phyloP scores from a whole-genome alignment of 768 basidiomycete species.

The Chalciporus chontae region DNA sequence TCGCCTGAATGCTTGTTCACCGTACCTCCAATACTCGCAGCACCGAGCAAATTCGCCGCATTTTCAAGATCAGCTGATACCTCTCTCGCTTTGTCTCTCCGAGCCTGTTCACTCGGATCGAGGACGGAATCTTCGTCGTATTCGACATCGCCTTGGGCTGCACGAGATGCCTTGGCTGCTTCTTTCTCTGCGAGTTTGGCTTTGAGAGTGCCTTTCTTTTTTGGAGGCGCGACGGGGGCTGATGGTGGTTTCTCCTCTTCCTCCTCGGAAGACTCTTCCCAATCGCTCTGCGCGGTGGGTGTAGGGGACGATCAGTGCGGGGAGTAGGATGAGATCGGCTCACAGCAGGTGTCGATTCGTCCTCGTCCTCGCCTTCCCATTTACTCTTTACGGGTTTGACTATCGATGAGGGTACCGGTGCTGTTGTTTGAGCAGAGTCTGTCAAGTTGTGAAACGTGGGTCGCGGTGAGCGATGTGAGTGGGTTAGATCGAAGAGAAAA shows the following conservation, averaged over 20 bases:
- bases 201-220: conserved; percentile 92
- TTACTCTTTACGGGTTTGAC: conserved; percentile 47
- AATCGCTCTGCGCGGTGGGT: conserved; percentile 68
- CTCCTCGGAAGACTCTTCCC: conserved; percentile 83
- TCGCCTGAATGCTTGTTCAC: background rate
- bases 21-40: conserved; percentile 61
- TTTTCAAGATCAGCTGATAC: conserved; percentile 84
- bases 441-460: background rate
- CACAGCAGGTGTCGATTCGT: conserved; percentile 75
- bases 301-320: too few species aligned
- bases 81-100: conserved; percentile 75
- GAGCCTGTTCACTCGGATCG: conserved; percentile 75
- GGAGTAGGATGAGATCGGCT: conserved; percentile 23
- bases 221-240: conserved; percentile 60
- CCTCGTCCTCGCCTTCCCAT: conserved; percentile 93
- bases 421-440: conserved; percentile 32
- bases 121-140: conserved; percentile 73
- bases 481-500: conserved; percentile 1
- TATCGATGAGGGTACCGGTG: conserved; percentile 22
- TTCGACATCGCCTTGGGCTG: conserved; percentile 43
- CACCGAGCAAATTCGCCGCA: conserved; percentile 78
- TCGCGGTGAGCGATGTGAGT: conserved; percentile 20
- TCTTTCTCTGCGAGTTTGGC: conserved; percentile 92
- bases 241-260: conserved; percentile 57
- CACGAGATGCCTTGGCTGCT: conserved; percentile 57